Conservation (phyloP, 352 stramenopile genomes). For the Pythium volutum region DNA sequence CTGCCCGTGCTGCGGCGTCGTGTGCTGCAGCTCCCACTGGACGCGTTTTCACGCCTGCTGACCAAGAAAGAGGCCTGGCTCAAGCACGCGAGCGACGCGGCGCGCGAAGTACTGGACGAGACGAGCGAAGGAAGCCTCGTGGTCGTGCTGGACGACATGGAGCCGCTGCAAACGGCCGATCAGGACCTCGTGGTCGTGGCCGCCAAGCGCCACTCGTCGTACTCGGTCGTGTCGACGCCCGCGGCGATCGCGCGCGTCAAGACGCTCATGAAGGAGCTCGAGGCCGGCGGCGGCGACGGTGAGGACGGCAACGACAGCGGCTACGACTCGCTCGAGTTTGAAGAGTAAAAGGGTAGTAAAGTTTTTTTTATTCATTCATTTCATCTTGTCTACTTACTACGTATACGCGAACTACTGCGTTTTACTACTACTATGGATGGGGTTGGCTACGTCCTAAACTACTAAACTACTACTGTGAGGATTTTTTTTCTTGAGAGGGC, state of each 20-base stretch:
- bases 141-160: conserved; percentile 77
- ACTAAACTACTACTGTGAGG: neutral
- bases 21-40: conserved; percentile 50
- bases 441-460: neutral
- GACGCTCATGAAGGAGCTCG: conserved; percentile 67
- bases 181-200: conserved; percentile 62
- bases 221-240: conserved; percentile 63
- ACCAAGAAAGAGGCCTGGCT: conserved; percentile 71
- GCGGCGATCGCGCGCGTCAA: conserved; percentile 66
- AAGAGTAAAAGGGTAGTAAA: conserved; percentile 30
- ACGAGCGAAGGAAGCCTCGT: conserved; percentile 62
- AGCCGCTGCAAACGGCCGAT: conserved; percentile 72
- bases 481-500: too few species aligned
- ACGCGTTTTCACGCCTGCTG: conserved; percentile 64
- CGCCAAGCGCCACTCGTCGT: conserved; percentile 73
- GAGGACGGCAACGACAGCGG: conserved; percentile 51
- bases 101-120: conserved; percentile 40
- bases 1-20: conserved; percentile 45
- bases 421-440: neutral
- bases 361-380: neutral
- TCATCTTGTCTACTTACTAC: too few species aligned
- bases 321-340: conserved; percentile 79
- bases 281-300: conserved; percentile 42
- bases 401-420: neutral
- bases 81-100: conserved; percentile 63